phyloP scores from a whole-genome alignment of 176 grass and related monocot species.

The Aechmea fasciata region DNA sequence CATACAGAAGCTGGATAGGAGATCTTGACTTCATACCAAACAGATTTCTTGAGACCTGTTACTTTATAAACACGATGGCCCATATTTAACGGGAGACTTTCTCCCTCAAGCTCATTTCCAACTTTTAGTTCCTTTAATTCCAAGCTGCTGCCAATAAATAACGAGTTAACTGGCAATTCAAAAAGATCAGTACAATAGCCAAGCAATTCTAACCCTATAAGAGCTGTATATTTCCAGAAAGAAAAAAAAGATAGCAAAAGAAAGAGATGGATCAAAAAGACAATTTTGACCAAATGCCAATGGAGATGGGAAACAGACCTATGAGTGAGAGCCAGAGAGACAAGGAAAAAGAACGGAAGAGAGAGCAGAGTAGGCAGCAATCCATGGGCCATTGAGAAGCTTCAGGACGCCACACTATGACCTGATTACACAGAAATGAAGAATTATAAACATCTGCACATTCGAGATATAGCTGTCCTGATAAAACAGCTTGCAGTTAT shows the following conservation, averaged over 20 bases:
- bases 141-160: conserved; percentile 23
- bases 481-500: too few species aligned
- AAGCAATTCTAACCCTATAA: too few species aligned
- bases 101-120: conserved; percentile 43
- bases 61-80: conserved; percentile 49
- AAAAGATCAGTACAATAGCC: neutral
- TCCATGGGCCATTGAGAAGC: neutral
- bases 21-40: conserved; percentile 95
- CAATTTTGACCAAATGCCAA: neutral
- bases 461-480: too few species aligned
- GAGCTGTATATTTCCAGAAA: too few species aligned
- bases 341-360: neutral
- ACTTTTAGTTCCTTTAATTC: conserved; percentile 37
- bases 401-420: neutral
- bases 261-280: neutral
- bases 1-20: conserved; percentile 85
- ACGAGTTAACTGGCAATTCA: neutral
- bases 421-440: too few species aligned
- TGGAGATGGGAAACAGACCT: neutral
- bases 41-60: conserved; percentile 29
- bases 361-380: neutral
- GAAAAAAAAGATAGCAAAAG: neutral
- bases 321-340: neutral
- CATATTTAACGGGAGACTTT: conserved; percentile 44
- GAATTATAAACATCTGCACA: too few species aligned